A percentile compares a stretch with the other conserved stretches of the same genome.
Evolutionary conservation across 371 early-diverging fungal species (phyloP).

Genomic region (Zopfochytrium polystomum): DNA sequence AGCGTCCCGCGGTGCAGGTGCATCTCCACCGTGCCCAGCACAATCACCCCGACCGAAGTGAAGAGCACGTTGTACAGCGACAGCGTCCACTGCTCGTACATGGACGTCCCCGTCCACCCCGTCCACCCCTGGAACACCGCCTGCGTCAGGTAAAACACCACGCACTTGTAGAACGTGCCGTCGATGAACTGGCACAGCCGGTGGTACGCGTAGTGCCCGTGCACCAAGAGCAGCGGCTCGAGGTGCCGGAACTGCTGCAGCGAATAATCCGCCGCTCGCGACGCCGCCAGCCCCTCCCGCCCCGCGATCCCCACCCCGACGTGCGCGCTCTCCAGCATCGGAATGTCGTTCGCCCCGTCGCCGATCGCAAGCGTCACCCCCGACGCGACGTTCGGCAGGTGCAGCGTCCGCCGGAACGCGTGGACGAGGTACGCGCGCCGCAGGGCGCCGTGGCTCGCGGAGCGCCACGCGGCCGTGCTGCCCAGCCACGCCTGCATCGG

Average conservation of each 20-base stretch:
- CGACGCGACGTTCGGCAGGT: slow-evolving; percentile 84
- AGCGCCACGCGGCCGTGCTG: too few relatives aligned
- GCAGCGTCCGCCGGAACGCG: too few relatives aligned
- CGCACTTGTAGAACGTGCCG: slow-evolving; percentile 77
- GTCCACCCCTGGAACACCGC: slow-evolving; percentile 78
- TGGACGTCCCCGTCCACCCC: slow-evolving; percentile 86
- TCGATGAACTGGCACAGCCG: slow-evolving; percentile 80
- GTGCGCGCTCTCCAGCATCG: slow-evolving; percentile 97
- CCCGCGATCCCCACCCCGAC: slow-evolving; percentile 95
- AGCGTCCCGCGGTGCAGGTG: slow-evolving; percentile 31
- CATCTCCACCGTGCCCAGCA: slow-evolving; percentile 85
- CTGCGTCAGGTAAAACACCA: slow-evolving; percentile 24
- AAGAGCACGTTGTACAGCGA: slow-evolving; percentile 87
- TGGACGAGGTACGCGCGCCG: too few relatives aligned
- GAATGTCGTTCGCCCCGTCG: slow-evolving; percentile 98
- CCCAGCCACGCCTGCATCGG: too few relatives aligned
- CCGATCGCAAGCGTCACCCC: too few relatives aligned
- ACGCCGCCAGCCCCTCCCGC: slow-evolving; percentile 95
- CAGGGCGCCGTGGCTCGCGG: too few relatives aligned
- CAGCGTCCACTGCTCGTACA: slow-evolving; percentile 93
- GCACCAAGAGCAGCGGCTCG: slow-evolving; percentile 84
- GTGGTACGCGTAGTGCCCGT: slow-evolving; percentile 93
- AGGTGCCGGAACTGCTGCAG: slow-evolving; percentile 91
- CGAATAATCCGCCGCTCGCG: slow-evolving; percentile 93
- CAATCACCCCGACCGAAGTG: slow-evolving; percentile 83